These are phyloP conservation scores for Penicillium sp. DNA, from an alignment of 2,329 filamentous ascomycete species.

Conservation along the genomic window DNA sequence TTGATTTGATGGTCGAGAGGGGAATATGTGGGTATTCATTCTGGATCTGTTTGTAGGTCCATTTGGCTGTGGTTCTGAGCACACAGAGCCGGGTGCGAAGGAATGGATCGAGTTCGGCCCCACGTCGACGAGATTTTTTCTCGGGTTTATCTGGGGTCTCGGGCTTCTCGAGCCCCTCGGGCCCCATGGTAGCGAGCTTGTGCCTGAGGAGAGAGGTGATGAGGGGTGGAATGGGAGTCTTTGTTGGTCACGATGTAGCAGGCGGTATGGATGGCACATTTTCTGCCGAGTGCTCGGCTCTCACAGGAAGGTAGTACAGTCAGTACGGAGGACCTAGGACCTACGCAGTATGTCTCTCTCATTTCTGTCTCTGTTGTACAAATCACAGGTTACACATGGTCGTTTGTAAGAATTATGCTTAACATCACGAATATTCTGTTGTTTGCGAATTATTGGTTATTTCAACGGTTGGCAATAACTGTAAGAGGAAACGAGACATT, in stretches of 20 bases:
- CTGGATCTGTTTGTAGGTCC: conserved; percentile 12
- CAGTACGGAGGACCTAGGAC: background rate
- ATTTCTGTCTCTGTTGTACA: too few species aligned
- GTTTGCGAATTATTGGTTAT: background rate
- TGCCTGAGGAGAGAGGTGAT: background rate
- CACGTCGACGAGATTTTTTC: conserved; percentile 5
- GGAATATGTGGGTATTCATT: conserved; percentile 11
- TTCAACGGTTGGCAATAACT: too few species aligned
- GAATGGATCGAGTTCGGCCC: conserved; percentile 14
- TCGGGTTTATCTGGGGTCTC: background rate
- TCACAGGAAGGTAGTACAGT: too few species aligned
- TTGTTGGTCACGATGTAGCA: background rate
- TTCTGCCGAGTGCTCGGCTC: background rate
- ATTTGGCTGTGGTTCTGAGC: conserved; percentile 12
- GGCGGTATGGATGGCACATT: background rate
- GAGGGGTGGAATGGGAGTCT: background rate
- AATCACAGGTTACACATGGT: background rate
- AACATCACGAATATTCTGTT: too few species aligned
- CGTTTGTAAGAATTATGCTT: background rate
- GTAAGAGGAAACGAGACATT: background rate
- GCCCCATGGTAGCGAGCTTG: conserved; percentile 3
- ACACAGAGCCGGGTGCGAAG: conserved; percentile 12
- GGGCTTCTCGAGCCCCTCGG: conserved; percentile 3
- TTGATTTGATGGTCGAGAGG: conserved; percentile 13
- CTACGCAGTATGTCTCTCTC: background rate